Percentiles rank a stretch among this genome's conserved stretches.
These are phyloP conservation scores for Zygoascus tannicola DNA, from an alignment of 805 yeast genomes.

Conservation along the genomic window DNA sequence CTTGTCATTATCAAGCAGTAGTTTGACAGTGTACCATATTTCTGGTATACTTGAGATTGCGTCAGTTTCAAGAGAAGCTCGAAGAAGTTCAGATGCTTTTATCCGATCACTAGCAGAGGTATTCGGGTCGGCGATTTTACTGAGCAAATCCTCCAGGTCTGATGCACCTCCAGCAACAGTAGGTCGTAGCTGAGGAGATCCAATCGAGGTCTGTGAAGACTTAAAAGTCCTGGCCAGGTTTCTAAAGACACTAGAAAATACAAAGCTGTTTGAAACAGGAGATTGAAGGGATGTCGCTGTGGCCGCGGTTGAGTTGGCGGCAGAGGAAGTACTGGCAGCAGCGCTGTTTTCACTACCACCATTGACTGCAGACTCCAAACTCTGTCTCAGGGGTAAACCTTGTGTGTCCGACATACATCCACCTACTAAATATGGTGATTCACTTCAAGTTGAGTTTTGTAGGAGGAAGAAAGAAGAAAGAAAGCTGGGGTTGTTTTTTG, in stretches of 20 bases:
- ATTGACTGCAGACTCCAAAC: no score
- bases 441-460: no score
- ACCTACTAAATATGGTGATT: no score
- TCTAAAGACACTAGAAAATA: slow-evolving; percentile 23
- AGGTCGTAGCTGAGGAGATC: slow-evolving; percentile 13
- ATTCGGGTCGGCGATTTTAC: slow-evolving; percentile 15
- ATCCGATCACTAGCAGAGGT: slow-evolving; percentile 26
- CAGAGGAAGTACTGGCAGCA: no score
- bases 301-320: no score
- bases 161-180: slow-evolving; percentile 28
- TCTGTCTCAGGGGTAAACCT: no score
- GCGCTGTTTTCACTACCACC: no score
- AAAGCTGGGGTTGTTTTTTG: no score
- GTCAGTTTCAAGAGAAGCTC: slow-evolving; percentile 41
- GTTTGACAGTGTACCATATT: slow-evolving; percentile 63
- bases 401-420: no score
- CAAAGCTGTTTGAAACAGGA: slow-evolving; percentile 3
- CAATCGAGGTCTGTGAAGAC: slow-evolving; percentile 10
- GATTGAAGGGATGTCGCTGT: not conserved
- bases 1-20: slow-evolving; percentile 36
- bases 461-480: no score
- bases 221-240: slow-evolving; percentile 21
- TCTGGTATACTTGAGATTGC: slow-evolving; percentile 56
- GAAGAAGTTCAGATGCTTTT: slow-evolving; percentile 43
- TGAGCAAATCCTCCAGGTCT: slow-evolving; percentile 25